A percentile compares a stretch with the other conserved stretches of the same genome.
Evolutionary conservation across 2,329 filamentous ascomycete species (phyloP).

Genomic region (Diplodia seriata): DNA sequence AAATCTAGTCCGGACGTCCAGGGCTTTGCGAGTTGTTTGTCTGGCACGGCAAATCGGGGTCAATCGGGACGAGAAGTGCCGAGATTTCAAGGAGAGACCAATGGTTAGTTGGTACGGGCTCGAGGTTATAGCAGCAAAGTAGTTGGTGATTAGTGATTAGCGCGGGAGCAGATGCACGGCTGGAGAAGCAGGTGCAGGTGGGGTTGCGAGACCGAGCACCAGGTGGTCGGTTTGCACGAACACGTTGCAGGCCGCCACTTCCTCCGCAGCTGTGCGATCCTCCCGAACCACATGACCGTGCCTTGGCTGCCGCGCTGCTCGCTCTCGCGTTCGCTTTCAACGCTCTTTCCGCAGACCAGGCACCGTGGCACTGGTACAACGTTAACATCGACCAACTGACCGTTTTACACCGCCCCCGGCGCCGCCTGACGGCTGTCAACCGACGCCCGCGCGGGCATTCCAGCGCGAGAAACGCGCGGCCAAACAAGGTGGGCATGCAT

Average conservation of each 20-base stretch:
- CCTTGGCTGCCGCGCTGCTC: slow-evolving; percentile 11
- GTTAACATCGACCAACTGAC: neutral
- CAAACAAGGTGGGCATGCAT: neutral
- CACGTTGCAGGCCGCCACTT: neutral
- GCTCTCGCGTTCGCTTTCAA: slow-evolving; percentile 26
- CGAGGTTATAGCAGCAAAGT: neutral
- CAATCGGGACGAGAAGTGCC: neutral
- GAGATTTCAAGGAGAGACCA: no score
- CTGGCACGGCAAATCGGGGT: neutral
- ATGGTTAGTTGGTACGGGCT: neutral
- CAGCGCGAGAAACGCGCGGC: neutral
- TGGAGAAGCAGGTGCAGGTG: neutral
- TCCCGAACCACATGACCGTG: slow-evolving; percentile 15
- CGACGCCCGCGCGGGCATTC: no score
- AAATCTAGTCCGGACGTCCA: neutral
- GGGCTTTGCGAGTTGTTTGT: neutral
- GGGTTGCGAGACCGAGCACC: slow-evolving; percentile 21
- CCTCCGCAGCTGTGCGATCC: slow-evolving; percentile 7
- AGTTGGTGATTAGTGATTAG: neutral
- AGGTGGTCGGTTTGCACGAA: neutral
- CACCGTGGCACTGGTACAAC: slow-evolving; percentile 5
- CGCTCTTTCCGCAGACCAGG: neutral
- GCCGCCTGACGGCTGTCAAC: no score
- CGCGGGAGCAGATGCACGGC: neutral
- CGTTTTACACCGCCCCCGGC: no score